Conservation (phyloP, 2,329 filamentous ascomycete species). For the Hymenoscyphus occultus region DNA sequence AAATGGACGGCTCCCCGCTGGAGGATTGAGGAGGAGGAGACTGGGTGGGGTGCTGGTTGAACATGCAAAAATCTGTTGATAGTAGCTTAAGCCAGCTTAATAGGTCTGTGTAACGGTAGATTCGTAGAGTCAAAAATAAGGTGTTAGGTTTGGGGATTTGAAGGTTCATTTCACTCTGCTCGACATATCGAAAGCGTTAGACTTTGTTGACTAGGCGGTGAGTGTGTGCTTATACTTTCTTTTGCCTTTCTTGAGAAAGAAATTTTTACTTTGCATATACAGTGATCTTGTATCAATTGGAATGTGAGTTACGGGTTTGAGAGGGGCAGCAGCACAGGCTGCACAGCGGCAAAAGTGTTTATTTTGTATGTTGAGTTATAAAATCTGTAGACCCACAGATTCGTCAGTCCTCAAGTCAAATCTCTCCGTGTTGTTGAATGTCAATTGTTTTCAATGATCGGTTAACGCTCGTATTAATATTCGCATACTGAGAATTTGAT, state of each 20-base stretch:
- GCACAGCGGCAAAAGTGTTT: not conserved
- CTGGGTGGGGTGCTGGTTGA: slow-evolving; percentile 5
- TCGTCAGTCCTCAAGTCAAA: no score
- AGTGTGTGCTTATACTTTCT: not conserved
- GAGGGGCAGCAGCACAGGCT: no score
- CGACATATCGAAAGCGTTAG: not conserved
- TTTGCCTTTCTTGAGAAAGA: not conserved
- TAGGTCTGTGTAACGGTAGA: no score
- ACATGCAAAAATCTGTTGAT: no score
- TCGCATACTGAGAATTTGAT: no score
- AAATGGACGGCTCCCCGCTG: not conserved
- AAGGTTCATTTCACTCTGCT: not conserved
- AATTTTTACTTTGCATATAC: no score
- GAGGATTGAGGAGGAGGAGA: not conserved
- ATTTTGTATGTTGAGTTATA: not conserved
- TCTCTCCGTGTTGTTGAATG: no score
- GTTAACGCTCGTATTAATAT: no score
- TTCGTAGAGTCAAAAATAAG: no score
- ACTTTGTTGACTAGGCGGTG: not conserved
- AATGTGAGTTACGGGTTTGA: not conserved
- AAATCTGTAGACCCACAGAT: not conserved
- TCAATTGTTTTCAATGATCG: no score
- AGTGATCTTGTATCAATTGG: not conserved
- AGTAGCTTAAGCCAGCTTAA: no score
- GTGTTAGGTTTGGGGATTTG: not conserved